Percentiles rank a stretch among this genome's conserved stretches.
Evolutionary conservation across 345 rosid genomes (phyloP).

Genomic region (Garcia nutans): DNA sequence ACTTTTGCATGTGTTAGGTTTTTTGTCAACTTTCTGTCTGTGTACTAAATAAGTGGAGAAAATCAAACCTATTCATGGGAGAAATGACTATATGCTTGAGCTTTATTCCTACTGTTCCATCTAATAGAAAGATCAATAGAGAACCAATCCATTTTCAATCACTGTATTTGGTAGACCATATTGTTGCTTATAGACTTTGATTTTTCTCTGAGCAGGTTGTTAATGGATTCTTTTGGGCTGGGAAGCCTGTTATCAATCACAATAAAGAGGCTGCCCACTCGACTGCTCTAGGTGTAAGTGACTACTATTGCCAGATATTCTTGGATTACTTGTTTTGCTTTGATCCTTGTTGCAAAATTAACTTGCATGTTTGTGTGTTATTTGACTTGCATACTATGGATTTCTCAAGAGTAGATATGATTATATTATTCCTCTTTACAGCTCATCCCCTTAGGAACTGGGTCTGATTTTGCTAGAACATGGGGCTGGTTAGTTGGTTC

Average conservation of each 20-base stretch:
- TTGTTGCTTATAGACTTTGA: constrained; percentile 6
- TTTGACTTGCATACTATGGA: constrained; percentile 1
- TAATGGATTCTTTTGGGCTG: constrained; percentile 94
- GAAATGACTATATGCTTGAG: neutral
- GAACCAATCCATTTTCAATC: neutral
- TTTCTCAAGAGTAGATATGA: constrained; percentile 22
- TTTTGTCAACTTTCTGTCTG: neutral
- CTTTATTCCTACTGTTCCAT: neutral
- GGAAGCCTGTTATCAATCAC: constrained; percentile 53
- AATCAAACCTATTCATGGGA: neutral
- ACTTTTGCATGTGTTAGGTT: neutral
- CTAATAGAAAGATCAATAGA: neutral
- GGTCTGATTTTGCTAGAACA: constrained; percentile 91
- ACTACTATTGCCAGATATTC: constrained; percentile 4
- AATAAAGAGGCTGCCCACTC: constrained; percentile 46
- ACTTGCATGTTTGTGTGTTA: neutral
- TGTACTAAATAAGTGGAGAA: neutral
- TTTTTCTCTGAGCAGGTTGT: constrained; percentile 57
- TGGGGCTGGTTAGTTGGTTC: constrained; percentile 82
- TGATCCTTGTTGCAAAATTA: neutral
- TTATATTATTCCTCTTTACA: constrained; percentile 26
- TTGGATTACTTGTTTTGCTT: constrained; percentile 6
- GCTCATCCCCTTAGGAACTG: constrained; percentile 96
- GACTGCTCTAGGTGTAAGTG: constrained; percentile 93
- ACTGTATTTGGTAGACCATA: neutral